phyloP scores from a whole-genome alignment of 805 yeast species.

The Candida sakaeoensis region DNA sequence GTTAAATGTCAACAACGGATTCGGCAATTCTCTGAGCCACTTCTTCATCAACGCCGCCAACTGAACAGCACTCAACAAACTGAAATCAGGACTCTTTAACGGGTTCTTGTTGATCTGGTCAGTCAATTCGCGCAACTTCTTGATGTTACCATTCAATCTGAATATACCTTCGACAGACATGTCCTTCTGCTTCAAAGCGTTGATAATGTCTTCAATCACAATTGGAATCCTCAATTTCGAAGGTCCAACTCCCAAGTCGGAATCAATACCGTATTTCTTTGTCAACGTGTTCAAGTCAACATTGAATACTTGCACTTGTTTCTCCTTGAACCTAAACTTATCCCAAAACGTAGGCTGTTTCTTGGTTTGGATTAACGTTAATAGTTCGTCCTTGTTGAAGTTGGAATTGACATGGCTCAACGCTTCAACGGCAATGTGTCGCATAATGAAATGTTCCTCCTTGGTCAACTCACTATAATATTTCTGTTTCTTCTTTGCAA shows the following conservation, averaged over 20 bases:
- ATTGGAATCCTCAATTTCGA: constrained; percentile 76
- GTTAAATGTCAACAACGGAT: constrained; percentile 75
- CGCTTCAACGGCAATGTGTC: constrained; percentile 58
- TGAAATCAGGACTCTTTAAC: constrained; percentile 62
- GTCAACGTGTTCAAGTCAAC: constrained; percentile 67
- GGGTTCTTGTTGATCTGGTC: constrained; percentile 74
- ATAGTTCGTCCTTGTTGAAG: constrained; percentile 32
- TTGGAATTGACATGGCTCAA: constrained; percentile 30
- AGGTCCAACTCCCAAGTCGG: constrained; percentile 83
- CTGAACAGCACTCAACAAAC: constrained; percentile 81
- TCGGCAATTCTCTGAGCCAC: constrained; percentile 88
- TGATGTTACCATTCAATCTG: constrained; percentile 93
- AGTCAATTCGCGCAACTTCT: constrained; percentile 68
- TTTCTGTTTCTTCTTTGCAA: constrained; percentile 22
- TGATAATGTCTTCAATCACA: constrained; percentile 79
- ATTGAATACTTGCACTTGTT: constrained; percentile 60
- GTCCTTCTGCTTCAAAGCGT: constrained; percentile 83
- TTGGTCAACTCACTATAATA: constrained; percentile 64
- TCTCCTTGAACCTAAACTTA: constrained; percentile 39
- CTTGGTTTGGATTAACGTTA: constrained; percentile 39
- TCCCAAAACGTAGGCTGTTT: constrained; percentile 52
- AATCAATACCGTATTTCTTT: constrained; percentile 72
- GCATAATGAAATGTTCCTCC: constrained; percentile 53
- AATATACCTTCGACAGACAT: constrained; percentile 95
- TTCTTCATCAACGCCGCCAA: constrained; percentile 89